Conservation (phyloP, 805 yeast genomes). For the Peterozyma toletana region DNA sequence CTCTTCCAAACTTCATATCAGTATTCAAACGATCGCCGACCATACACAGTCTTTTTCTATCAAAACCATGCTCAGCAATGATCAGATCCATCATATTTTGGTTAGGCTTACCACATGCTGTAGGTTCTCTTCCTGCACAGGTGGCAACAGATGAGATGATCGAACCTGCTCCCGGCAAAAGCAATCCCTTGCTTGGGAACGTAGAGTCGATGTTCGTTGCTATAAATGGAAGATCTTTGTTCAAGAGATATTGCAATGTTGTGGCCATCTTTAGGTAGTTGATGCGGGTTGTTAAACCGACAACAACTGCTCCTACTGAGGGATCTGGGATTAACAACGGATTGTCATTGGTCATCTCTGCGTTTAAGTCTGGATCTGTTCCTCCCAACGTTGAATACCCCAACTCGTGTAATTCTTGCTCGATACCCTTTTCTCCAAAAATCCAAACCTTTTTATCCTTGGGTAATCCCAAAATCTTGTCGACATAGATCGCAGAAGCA, state of each 20-base stretch:
- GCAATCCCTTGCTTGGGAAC: constrained; percentile 79
- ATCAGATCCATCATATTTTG: constrained; percentile 87
- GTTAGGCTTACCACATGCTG: constrained; percentile 90
- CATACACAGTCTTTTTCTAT: constrained; percentile 69
- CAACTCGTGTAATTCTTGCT: constrained; percentile 63
- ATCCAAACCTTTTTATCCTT: constrained; percentile 80
- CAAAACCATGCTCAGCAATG: constrained; percentile 53
- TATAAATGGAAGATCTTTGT: constrained; percentile 61
- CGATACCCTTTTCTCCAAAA: constrained; percentile 83
- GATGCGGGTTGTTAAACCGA: constrained; percentile 72
- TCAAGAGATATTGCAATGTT: constrained; percentile 72
- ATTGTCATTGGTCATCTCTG: constrained; percentile 48
- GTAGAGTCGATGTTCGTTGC: constrained; percentile 97
- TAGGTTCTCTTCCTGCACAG: constrained; percentile 77
- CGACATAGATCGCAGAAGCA: constrained; percentile 83
- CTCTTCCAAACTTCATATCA: constrained; percentile 86
- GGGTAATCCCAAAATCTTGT: constrained; percentile 67
- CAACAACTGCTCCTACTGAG: constrained; percentile 79
- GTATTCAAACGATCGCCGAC: constrained; percentile 94
- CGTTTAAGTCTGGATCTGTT: constrained; percentile 53
- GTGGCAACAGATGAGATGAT: constrained; percentile 69
- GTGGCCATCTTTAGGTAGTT: constrained; percentile 79
- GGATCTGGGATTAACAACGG: constrained; percentile 58
- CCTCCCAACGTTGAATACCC: constrained; percentile 86
- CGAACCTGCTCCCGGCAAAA: constrained; percentile 94